A percentile compares a stretch with the other conserved stretches of the same genome.
Evolutionary conservation across 129 eudicot species (phyloP).

Genomic region (Chrysanthemum lavandulifolium): DNA sequence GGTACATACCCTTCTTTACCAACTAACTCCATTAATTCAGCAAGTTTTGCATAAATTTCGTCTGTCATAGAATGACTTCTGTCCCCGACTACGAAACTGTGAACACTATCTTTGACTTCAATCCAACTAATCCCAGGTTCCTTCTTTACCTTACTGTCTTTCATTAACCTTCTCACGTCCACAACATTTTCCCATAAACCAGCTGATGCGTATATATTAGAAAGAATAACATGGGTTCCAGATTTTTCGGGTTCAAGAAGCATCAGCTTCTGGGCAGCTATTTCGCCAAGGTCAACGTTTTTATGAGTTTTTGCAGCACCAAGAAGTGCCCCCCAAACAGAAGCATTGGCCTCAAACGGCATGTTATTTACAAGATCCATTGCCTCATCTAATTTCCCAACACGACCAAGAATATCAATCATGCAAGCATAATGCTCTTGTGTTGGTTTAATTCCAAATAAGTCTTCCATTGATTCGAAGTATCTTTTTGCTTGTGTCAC

Average conservation of each 20-base stretch:
- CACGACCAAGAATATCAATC: constrained; percentile 82
- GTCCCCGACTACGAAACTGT: constrained; percentile 82
- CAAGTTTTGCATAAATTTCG: constrained; percentile 68
- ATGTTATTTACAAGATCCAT: constrained; percentile 59
- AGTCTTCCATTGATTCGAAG: constrained; percentile 60
- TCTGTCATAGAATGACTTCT: constrained; percentile 57
- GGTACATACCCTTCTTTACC: constrained; percentile 78
- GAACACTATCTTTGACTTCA: constrained; percentile 64
- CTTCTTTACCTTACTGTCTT: constrained; percentile 68
- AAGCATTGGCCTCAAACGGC: constrained; percentile 81
- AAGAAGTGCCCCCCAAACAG: constrained; percentile 92
- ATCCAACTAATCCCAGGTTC: constrained; percentile 98
- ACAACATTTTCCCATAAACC: constrained; percentile 83
- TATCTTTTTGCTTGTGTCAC: constrained; percentile 56
- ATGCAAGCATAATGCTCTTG: constrained; percentile 92
- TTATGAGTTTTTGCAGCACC: constrained; percentile 88
- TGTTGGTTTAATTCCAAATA: constrained; percentile 55
- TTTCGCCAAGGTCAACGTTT: constrained; percentile 70
- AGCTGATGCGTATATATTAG: constrained; percentile 82
- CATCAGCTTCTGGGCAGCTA: constrained; percentile 61
- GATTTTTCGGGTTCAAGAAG: constrained; percentile 79
- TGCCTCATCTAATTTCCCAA: constrained; percentile 70
- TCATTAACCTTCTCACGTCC: constrained; percentile 61
- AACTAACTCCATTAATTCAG: constrained; percentile 54
- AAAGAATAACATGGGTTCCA: constrained; percentile 74